Conservation (phyloP, 768 basidiomycete species). For the Amanita brunnescens region DNA sequence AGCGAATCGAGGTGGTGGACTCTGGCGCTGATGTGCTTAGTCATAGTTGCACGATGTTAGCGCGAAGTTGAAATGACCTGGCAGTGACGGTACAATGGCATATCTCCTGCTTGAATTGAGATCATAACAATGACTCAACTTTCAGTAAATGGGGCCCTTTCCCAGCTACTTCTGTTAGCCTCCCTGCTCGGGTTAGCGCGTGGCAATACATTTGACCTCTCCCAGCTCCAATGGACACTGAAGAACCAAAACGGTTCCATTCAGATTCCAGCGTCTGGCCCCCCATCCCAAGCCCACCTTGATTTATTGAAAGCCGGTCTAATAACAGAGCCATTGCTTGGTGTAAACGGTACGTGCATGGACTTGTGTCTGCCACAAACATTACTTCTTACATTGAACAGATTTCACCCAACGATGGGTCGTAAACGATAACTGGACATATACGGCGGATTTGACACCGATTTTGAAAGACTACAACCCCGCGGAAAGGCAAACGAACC, state of each 20-base stretch:
- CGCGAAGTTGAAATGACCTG: too few relatives aligned
- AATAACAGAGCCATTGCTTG: slow-evolving; percentile 44
- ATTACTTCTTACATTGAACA: too few relatives aligned
- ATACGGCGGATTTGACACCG: slow-evolving; percentile 43
- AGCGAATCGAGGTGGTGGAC: too few relatives aligned
- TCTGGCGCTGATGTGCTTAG: too few relatives aligned
- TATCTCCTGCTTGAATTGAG: background rate
- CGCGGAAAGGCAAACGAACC: slow-evolving; percentile 19
- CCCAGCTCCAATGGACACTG: slow-evolving; percentile 42
- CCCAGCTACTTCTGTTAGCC: background rate
- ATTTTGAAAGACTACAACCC: slow-evolving; percentile 22
- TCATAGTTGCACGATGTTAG: too few relatives aligned
- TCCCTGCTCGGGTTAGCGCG: background rate
- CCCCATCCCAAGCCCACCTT: slow-evolving; percentile 47
- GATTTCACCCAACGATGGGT: slow-evolving; percentile 52
- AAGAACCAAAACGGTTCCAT: slow-evolving; percentile 46
- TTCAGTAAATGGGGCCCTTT: too few relatives aligned
- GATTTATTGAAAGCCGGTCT: slow-evolving; percentile 44
- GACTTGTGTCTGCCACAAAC: background rate
- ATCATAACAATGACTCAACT: background rate
- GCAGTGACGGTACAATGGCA: too few relatives aligned
- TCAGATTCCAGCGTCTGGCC: slow-evolving; percentile 39
- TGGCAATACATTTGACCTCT: slow-evolving; percentile 27
- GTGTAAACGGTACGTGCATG: slow-evolving; percentile 38
- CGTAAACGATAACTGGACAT: slow-evolving; percentile 49